Base-by-base conservation (phyloP, 73 alveolate genomes). In the Urostyla sp. region DNA sequence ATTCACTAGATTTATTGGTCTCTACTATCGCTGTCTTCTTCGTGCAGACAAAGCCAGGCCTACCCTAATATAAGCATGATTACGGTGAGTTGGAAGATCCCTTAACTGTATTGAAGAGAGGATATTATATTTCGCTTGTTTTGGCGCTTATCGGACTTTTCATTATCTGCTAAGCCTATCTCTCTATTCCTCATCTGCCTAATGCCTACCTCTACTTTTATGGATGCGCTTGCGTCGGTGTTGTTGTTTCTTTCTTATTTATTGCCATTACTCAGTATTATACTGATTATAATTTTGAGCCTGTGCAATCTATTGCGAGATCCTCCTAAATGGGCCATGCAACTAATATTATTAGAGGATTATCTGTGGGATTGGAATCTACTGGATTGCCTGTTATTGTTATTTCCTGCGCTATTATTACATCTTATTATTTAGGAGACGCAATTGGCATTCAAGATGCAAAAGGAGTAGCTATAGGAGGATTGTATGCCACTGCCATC, bases 401-500 rank as follows among this genome's bases (percentile, higher is more conserved):
- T 63, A 94, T 94, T 37, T 72, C 94, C 27, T 87, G 88, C 28
- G 97, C 95, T 13, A 69, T 94, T 24, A 80, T 94, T 40, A 59
- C 91, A 35, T 87, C 97, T 67, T 92, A 84, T 67, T 88, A 91
- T 79, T 66, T 87, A n/a, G 96, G 96, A 60, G 96, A 87, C 28
- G 18, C 82, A 2, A 56, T 91, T 60, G 96, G 96, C 10, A 87
- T 90, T 0, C 31, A 18, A 20, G 87, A 90, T 72, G 24, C 49
- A 0, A 36, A 87, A 21, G 94, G 94, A 8, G 54, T 72, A 16
- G 60, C 43, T 20, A 85, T 84, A 20, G 95, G 95, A 11, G 98
- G 97, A 1, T 82, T 94, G 27, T 94, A 91, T 55, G 98, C 97
- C 28, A 94, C 98, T 0, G 98, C 98, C 26, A 90, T 94, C 28